Conservation (phyloP, 768 basidiomycete species). For the Cystobasidium onofrii region DNA sequence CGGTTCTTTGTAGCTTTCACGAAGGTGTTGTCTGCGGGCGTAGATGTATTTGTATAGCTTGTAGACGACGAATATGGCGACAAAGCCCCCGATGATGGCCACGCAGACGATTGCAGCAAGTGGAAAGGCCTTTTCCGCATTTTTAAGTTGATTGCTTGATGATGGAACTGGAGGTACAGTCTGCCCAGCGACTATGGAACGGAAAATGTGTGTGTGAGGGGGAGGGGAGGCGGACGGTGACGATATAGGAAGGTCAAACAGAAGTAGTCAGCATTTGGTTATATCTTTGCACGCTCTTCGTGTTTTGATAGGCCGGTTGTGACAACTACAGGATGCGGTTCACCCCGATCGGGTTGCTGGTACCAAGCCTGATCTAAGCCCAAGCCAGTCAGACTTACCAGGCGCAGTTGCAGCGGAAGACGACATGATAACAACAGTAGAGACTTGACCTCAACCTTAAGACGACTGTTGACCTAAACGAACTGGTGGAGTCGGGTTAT, state of each 20-base stretch:
- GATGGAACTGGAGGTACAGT: neutral
- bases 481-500: too few species aligned
- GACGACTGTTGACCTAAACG: too few species aligned
- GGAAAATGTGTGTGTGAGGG: too few species aligned
- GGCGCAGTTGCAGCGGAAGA: slow-evolving; percentile 2
- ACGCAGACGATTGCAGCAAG: slow-evolving; percentile 34
- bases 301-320: neutral
- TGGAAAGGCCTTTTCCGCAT: slow-evolving; percentile 31
- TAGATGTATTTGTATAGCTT: slow-evolving; percentile 31
- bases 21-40: neutral
- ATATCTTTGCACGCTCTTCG: neutral
- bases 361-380: neutral
- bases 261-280: neutral
- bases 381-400: neutral
- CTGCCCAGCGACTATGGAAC: neutral
- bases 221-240: neutral
- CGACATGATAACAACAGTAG: neutral
- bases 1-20: neutral
- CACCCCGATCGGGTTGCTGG: neutral
- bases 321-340: neutral
- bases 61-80: slow-evolving; percentile 31
- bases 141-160: neutral
- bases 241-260: neutral
- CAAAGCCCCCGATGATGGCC: slow-evolving; percentile 30
- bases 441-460: neutral